Evolutionary conservation across 495 filamentous ascomycete genomes (phyloP).

Genomic region (Recurvomyces mirabilis): DNA sequence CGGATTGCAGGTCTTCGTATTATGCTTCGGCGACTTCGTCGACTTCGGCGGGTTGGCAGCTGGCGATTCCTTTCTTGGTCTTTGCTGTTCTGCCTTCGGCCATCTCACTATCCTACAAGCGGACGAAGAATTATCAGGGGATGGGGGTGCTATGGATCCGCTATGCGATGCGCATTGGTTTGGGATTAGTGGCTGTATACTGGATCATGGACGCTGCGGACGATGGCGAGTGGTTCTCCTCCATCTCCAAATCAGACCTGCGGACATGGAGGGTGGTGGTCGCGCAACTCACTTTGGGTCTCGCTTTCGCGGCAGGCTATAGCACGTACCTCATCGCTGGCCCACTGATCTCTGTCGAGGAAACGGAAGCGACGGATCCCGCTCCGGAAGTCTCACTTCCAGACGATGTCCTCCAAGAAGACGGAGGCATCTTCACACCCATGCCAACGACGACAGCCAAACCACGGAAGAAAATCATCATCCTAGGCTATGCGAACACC

Average conservation of each 20-base stretch:
- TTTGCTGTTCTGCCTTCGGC: conserved; percentile 64
- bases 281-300: conserved; percentile 60
- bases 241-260: conserved; percentile 46
- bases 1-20: conserved; percentile 88
- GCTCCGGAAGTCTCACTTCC: conserved; percentile 9
- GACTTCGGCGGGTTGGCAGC: conserved; percentile 85
- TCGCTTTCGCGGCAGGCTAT: conserved; percentile 50
- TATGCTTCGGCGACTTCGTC: conserved; percentile 86
- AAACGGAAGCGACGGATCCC: conserved; percentile 15
- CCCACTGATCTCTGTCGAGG: conserved; percentile 29
- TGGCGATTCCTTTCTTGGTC: conserved; percentile 64
- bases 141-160: conserved; percentile 74
- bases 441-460: conserved; percentile 26
- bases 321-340: conserved; percentile 25
- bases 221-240: conserved; percentile 70
- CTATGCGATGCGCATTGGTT: conserved; percentile 61
- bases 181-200: conserved; percentile 67
- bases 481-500: conserved; percentile 84
- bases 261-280: conserved; percentile 65
- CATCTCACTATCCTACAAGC: conserved; percentile 63
- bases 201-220: conserved; percentile 88
- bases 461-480: conserved; percentile 41
- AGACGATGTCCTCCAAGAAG: conserved; percentile 21
- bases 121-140: conserved; percentile 74
- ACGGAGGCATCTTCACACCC: conserved; percentile 31